These are phyloP conservation scores for Diplosphaera chodatii DNA, from an alignment of 139 green algal species.

Conservation along the genomic window DNA sequence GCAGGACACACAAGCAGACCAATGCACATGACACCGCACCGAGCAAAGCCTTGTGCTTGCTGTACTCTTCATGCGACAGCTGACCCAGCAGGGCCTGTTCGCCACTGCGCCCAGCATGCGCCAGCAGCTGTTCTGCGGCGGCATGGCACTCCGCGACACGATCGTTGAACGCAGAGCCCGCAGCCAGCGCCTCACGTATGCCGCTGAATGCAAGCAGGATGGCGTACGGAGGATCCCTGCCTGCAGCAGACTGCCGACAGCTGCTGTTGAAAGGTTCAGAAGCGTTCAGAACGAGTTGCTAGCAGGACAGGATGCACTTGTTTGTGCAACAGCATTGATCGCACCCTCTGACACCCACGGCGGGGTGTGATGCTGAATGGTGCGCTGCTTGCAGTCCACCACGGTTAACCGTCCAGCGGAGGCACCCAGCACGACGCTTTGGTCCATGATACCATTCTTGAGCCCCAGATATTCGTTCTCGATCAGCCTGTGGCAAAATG, in stretches of 20 bases:
- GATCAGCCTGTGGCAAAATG: conserved; percentile 21
- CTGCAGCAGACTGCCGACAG: not conserved
- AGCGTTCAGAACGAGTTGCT: too few species aligned
- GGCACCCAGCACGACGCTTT: conserved; percentile 19
- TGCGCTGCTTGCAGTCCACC: conserved; percentile 13
- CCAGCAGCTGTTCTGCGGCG: not conserved
- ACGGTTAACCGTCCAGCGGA: conserved; percentile 5
- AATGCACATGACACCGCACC: too few species aligned
- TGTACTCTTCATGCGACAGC: not conserved
- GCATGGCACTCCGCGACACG: not conserved
- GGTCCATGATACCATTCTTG: conserved; percentile 24
- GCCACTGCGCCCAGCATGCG: not conserved
- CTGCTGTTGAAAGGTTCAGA: too few species aligned
- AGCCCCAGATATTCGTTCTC: conserved; percentile 28
- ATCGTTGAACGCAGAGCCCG: conserved; percentile 20
- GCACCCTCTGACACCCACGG: not conserved
- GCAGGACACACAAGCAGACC: too few species aligned
- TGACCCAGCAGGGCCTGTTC: too few species aligned
- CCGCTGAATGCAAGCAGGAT: conserved; percentile 33
- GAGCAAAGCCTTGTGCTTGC: not conserved
- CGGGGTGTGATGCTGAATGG: not conserved
- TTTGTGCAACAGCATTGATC: too few species aligned
- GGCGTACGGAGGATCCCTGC: not conserved
- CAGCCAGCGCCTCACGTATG: conserved; percentile 11
- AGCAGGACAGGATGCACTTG: too few species aligned